Conservation (phyloP, 495 filamentous ascomycete genomes). For the Chaetomium fimeti region DNA sequence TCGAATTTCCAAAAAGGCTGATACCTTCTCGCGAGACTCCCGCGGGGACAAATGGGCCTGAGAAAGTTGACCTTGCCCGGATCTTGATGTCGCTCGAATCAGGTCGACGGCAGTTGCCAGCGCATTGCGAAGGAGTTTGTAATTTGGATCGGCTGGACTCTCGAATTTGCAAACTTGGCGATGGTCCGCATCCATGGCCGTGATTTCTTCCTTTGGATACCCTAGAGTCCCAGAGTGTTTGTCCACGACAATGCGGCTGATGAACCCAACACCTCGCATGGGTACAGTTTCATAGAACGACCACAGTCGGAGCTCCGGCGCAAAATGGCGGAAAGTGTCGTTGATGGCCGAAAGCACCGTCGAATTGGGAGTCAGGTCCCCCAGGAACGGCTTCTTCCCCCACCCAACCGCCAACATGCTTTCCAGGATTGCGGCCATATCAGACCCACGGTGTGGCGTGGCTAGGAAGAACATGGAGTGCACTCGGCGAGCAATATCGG, state of each 20-base stretch:
- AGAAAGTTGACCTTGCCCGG: neutral
- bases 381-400: constrained; percentile 29
- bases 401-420: constrained; percentile 36
- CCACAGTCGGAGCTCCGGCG: constrained; percentile 27
- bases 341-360: constrained; percentile 26
- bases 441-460: constrained; percentile 53
- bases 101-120: constrained; percentile 32
- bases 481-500: constrained; percentile 37
- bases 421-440: constrained; percentile 44
- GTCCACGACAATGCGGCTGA: constrained; percentile 36
- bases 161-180: constrained; percentile 40
- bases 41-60: neutral
- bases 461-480: constrained; percentile 52
- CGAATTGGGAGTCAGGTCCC: constrained; percentile 29
- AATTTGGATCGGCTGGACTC: constrained; percentile 32
- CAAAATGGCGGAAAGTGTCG: constrained; percentile 35
- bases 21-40: neutral
- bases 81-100: constrained; percentile 10
- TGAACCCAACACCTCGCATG: constrained; percentile 4
- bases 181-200: constrained; percentile 38
- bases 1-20: constrained; percentile 4
- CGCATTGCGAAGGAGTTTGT: constrained; percentile 34
- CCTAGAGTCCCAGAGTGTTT: constrained; percentile 36
- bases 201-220: constrained; percentile 32
- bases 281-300: constrained; percentile 39